Percentiles rank a stretch among this genome's conserved stretches.
Evolutionary conservation across 805 yeast species (phyloP).

Genomic region (Wickerhamiella nectarea): DNA sequence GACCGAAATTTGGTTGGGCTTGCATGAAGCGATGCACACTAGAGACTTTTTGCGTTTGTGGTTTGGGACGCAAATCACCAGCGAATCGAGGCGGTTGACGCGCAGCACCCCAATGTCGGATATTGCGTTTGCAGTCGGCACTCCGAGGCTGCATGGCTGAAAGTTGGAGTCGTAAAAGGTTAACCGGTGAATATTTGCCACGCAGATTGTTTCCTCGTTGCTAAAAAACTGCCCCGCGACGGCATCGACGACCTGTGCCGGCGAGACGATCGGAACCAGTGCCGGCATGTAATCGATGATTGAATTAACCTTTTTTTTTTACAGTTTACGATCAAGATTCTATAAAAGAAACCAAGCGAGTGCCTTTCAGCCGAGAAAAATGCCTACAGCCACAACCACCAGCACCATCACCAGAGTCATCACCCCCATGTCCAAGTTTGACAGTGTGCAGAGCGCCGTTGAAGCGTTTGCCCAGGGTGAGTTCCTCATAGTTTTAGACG

Average conservation of each 20-base stretch:
- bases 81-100: not conserved
- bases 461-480: slow-evolving; percentile 64
- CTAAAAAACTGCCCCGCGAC: not conserved
- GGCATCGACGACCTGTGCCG: slow-evolving; percentile 1
- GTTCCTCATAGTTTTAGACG: slow-evolving; percentile 92
- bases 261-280: slow-evolving; percentile 3
- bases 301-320: not conserved
- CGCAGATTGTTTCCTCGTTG: not conserved
- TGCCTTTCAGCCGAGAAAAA: not conserved
- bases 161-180: not conserved
- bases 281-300: slow-evolving; percentile 5
- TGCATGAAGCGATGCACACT: not conserved
- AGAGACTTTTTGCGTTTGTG: not conserved
- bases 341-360: not conserved
- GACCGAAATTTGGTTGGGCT: not conserved
- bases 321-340: not conserved
- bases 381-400: not conserved
- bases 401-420: slow-evolving; percentile 1
- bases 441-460: slow-evolving; percentile 54
- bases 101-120: not conserved
- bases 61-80: not conserved
- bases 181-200: not conserved
- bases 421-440: slow-evolving; percentile 25
- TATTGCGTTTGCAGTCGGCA: not conserved
- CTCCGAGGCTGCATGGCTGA: not conserved